Conservation (phyloP, 192 early-diverging fungal genomes). For the Podila epicladia region DNA sequence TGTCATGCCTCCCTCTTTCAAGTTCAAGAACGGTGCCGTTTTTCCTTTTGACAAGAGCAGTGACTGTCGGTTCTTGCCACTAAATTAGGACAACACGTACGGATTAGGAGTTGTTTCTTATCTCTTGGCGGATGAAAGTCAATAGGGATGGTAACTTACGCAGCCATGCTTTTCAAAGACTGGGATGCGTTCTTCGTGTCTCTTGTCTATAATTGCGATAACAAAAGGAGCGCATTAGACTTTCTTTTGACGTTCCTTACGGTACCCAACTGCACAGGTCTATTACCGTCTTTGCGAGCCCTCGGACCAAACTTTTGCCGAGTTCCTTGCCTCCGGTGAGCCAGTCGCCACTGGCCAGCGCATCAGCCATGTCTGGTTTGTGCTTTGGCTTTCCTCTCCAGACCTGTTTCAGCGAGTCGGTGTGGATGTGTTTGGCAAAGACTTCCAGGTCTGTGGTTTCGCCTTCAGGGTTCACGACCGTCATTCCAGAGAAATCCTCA, state of each 20-base stretch:
- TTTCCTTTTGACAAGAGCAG: slow-evolving; percentile 30
- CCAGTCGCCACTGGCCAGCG: slow-evolving; percentile 52
- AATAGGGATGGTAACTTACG: slow-evolving; percentile 6
- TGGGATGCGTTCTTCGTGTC: slow-evolving; percentile 44
- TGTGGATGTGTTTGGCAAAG: slow-evolving; percentile 54
- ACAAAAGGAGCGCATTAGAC: no score
- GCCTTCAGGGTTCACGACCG: slow-evolving; percentile 16
- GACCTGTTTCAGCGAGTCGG: slow-evolving; percentile 54
- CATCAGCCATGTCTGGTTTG: slow-evolving; percentile 50
- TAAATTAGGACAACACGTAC: not conserved
- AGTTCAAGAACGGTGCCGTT: not conserved
- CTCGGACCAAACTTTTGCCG: slow-evolving; percentile 54
- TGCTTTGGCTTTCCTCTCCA: slow-evolving; percentile 59
- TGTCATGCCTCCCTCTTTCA: slow-evolving; percentile 27
- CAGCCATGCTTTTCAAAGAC: slow-evolving; percentile 34
- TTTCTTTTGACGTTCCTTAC: no score
- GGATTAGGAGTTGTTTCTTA: no score
- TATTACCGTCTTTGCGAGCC: slow-evolving; percentile 37
- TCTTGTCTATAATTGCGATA: slow-evolving; percentile 8
- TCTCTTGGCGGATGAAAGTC: not conserved
- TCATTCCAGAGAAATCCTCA: slow-evolving; percentile 62
- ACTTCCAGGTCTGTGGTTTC: slow-evolving; percentile 58
- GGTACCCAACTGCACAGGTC: no score
- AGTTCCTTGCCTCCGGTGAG: slow-evolving; percentile 54
- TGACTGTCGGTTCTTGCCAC: slow-evolving; percentile 40